These are phyloP conservation scores for Trichoderma asperelloides DNA, from an alignment of 495 filamentous ascomycete genomes.

Conservation along the genomic window DNA sequence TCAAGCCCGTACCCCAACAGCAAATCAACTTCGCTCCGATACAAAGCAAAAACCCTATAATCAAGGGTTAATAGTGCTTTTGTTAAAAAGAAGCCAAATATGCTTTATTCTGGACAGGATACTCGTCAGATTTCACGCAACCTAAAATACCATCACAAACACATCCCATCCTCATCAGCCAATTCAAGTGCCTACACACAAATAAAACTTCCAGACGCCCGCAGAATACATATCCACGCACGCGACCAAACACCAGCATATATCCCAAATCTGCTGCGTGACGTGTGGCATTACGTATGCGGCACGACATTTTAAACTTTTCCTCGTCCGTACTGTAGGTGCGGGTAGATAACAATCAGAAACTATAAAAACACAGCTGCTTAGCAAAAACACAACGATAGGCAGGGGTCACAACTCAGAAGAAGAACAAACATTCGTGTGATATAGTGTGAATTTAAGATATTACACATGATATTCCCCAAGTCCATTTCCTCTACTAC, in stretches of 20 bases:
- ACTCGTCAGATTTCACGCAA: not conserved
- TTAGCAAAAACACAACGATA: not conserved
- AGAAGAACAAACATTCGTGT: too few species aligned
- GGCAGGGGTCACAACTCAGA: not conserved
- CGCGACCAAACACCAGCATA: not conserved
- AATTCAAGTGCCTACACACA: too few species aligned
- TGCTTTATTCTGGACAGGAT: too few species aligned
- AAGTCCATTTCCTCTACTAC: too few species aligned
- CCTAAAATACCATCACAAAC: too few species aligned
- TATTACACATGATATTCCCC: too few species aligned
- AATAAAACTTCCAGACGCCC: not conserved
- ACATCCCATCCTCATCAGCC: not conserved
- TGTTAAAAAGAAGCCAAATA: too few species aligned
- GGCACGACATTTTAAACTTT: not conserved
- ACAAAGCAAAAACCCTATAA: too few species aligned
- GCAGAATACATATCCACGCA: not conserved
- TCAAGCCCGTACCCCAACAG: too few species aligned
- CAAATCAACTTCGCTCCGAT: too few species aligned
- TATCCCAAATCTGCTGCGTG: not conserved
- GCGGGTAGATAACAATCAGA: not conserved
- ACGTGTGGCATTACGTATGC: conserved; percentile 2
- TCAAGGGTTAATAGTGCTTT: too few species aligned
- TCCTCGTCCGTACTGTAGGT: not conserved
- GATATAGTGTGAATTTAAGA: too few species aligned
- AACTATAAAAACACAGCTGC: not conserved